Evolutionary conservation across 768 basidiomycete species (phyloP).

Genomic region (Lactarius sanguifluus): DNA sequence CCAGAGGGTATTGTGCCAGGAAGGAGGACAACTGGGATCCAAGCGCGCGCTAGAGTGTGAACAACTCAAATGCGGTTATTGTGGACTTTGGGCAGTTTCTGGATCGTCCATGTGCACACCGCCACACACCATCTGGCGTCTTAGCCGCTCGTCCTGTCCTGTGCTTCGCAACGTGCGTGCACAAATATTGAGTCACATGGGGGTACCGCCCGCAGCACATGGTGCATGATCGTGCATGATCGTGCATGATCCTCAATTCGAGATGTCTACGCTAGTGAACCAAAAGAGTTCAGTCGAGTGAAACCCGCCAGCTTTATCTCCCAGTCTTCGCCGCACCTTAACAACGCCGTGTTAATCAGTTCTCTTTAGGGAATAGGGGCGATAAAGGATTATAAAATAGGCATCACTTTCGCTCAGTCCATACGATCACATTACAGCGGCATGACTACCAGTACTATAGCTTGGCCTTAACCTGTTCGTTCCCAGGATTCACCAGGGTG

Average conservation of each 20-base stretch:
- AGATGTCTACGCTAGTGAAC: neutral
- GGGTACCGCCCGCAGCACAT: no score
- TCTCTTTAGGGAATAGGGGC: neutral
- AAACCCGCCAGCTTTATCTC: neutral
- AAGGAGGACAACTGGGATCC: neutral
- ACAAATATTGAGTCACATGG: no score
- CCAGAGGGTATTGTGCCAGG: neutral
- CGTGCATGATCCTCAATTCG: no score
- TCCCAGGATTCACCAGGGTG: slow-evolving; percentile 51
- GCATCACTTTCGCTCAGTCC: neutral
- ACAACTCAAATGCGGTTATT: no score
- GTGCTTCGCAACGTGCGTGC: no score
- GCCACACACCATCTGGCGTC: no score
- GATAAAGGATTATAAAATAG: neutral
- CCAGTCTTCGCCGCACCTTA: neutral
- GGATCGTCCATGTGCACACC: no score
- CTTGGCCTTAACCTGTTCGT: slow-evolving; percentile 53
- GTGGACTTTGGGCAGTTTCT: no score
- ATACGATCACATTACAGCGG: neutral
- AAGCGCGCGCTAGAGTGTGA: neutral
- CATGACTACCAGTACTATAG: slow-evolving; percentile 44
- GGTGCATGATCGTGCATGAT: no score
- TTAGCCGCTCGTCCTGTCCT: no score
- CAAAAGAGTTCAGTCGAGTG: neutral
- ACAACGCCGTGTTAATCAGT: neutral